These are phyloP conservation scores for Podaxis mareebaensis DNA, from an alignment of 768 basidiomycete genomes.

Conservation along the genomic window DNA sequence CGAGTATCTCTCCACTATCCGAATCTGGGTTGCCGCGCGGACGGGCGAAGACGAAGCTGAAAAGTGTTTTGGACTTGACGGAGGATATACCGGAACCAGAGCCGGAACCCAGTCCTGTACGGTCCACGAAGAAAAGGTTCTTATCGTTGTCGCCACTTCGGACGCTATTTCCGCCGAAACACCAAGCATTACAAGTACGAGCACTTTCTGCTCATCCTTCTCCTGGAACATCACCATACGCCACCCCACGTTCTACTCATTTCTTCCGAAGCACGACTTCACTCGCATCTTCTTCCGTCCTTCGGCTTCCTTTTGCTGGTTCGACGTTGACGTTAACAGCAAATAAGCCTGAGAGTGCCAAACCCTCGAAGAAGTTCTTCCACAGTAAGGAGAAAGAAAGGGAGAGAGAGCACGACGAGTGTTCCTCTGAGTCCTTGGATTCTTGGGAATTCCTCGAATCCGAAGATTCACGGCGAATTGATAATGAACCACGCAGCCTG, in stretches of 20 bases:
- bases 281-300: conserved; percentile 41
- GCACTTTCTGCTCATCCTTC: conserved; percentile 44
- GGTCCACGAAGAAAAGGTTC: conserved; percentile 36
- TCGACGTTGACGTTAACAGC: conserved; percentile 24
- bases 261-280: conserved; percentile 51
- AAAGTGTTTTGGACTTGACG: conserved; percentile 2
- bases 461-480: conserved; percentile 17
- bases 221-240: conserved; percentile 39
- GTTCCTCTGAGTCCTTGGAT: conserved; percentile 24
- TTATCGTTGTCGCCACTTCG: conserved; percentile 47
- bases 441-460: conserved; percentile 47
- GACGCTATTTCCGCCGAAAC: conserved; percentile 44
- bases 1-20: conserved; percentile 1
- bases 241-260: conserved; percentile 30
- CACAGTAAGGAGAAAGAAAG: conserved; percentile 37
- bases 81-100: conserved; percentile 5
- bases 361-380: conserved; percentile 35
- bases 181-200: conserved; percentile 30
- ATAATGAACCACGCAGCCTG: conserved; percentile 26
- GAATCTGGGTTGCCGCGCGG: conserved; percentile 6
- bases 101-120: conserved; percentile 15
- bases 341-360: conserved; percentile 32
- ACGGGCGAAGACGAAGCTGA: conserved; percentile 1
- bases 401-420: conserved; percentile 28
- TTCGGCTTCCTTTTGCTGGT: conserved; percentile 24